Evolutionary conservation across 2,329 filamentous ascomycete species (phyloP).

Genomic region (Penicillium oxalicum): DNA sequence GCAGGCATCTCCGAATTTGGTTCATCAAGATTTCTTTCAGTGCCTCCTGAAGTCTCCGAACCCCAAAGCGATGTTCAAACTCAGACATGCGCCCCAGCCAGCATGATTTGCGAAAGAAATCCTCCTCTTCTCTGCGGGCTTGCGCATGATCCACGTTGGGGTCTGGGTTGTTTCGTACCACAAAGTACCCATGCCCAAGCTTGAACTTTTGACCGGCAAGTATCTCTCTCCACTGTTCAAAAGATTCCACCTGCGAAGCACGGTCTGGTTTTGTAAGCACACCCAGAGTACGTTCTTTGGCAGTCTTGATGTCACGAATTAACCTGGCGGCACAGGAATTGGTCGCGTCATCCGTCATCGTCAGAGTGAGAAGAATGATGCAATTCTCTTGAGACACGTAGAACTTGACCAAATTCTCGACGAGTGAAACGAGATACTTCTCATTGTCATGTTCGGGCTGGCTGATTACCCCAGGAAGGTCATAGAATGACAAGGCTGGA

Average conservation of each 20-base stretch:
- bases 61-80: constrained; percentile 48
- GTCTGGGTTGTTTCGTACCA: constrained; percentile 57
- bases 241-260: constrained; percentile 47
- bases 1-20: constrained; percentile 33
- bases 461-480: constrained; percentile 76
- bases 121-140: constrained; percentile 45
- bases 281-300: constrained; percentile 58
- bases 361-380: constrained; percentile 69
- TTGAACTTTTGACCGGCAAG: constrained; percentile 56
- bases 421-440: constrained; percentile 63
- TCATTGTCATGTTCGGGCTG: constrained; percentile 60
- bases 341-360: constrained; percentile 72
- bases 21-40: constrained; percentile 43
- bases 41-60: constrained; percentile 42
- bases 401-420: constrained; percentile 61
- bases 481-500: constrained; percentile 73
- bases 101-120: constrained; percentile 45
- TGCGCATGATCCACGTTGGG: constrained; percentile 38
- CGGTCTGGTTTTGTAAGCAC: constrained; percentile 83
- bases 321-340: constrained; percentile 66
- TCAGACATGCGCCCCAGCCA: constrained; percentile 42
- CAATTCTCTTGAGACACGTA: constrained; percentile 66
- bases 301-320: constrained; percentile 50
- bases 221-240: constrained; percentile 58
- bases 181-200: constrained; percentile 70